Conservation (phyloP, 306 rosid species). For the Morella rubra region DNA sequence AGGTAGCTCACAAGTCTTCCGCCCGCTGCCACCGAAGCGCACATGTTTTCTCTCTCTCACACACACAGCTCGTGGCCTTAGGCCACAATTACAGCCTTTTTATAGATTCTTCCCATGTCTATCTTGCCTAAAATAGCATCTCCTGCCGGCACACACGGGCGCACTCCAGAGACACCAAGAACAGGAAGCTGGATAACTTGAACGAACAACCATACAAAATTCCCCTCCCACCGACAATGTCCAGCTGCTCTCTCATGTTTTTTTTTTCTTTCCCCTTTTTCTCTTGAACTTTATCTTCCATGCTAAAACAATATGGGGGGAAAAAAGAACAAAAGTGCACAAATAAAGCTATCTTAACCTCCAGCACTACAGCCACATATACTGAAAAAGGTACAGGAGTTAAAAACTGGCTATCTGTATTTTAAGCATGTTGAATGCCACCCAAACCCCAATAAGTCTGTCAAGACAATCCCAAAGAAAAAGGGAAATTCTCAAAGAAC, state of each 20-base stretch:
- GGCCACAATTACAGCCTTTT: neutral
- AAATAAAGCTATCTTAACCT: neutral
- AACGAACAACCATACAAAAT: neutral
- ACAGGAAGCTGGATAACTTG: neutral
- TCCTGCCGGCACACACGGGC: neutral
- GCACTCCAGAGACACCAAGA: neutral
- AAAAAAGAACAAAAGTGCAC: neutral
- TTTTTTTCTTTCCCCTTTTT: too few species aligned
- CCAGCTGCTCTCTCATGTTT: neutral
- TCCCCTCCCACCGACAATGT: neutral
- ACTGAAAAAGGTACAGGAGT: neutral
- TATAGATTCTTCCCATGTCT: neutral
- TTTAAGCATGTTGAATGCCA: neutral
- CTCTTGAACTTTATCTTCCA: neutral
- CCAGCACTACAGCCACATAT: too few species aligned
- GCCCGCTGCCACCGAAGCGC: constrained; percentile 24
- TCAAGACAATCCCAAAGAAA: neutral
- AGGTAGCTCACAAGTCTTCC: constrained; percentile 18
- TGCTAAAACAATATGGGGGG: neutral
- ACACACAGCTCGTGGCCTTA: neutral
- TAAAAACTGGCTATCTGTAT: too few species aligned
- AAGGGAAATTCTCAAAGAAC: constrained; percentile 3
- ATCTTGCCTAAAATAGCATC: neutral
- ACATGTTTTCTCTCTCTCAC: neutral
- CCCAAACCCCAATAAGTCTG: neutral